Evolutionary conservation across 768 basidiomycete species (phyloP).

Genomic region (Roridomyces roridus): DNA sequence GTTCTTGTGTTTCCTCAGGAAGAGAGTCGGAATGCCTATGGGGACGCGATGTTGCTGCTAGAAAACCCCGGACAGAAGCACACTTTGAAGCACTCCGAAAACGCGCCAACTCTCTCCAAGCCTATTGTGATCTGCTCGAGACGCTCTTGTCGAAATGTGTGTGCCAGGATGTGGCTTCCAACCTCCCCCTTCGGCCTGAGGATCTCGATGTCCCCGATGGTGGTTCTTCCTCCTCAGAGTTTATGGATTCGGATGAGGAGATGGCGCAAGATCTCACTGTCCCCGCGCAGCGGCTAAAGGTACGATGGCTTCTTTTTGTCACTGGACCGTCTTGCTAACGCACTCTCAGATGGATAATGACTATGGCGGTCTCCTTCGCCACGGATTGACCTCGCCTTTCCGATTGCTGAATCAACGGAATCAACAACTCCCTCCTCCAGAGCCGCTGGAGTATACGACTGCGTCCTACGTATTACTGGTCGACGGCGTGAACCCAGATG

Average conservation of each 20-base stretch:
- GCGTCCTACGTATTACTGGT: slow-evolving; percentile 16
- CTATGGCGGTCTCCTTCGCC: slow-evolving; percentile 3
- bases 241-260: slow-evolving; percentile 17
- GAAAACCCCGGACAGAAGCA: slow-evolving; percentile 16
- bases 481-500: slow-evolving; percentile 7
- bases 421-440: too few species aligned
- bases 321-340: neutral
- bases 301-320: neutral
- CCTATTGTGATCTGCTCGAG: slow-evolving; percentile 10
- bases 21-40: slow-evolving; percentile 20
- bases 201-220: neutral
- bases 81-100: slow-evolving; percentile 24
- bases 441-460: neutral
- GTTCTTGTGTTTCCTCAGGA: slow-evolving; percentile 14
- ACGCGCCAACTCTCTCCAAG: slow-evolving; percentile 14
- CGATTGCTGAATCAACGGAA: neutral
- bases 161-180: slow-evolving; percentile 16
- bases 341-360: slow-evolving; percentile 17
- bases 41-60: slow-evolving; percentile 1
- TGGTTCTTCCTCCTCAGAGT: slow-evolving; percentile 2
- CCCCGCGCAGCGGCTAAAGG: slow-evolving; percentile 20
- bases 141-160: slow-evolving; percentile 10
- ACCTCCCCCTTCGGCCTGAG: slow-evolving; percentile 13
- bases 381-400: slow-evolving; percentile 10
- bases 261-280: slow-evolving; percentile 19